Conservation (phyloP, 2,329 filamentous ascomycete species). For the Fusarium subglutinans region DNA sequence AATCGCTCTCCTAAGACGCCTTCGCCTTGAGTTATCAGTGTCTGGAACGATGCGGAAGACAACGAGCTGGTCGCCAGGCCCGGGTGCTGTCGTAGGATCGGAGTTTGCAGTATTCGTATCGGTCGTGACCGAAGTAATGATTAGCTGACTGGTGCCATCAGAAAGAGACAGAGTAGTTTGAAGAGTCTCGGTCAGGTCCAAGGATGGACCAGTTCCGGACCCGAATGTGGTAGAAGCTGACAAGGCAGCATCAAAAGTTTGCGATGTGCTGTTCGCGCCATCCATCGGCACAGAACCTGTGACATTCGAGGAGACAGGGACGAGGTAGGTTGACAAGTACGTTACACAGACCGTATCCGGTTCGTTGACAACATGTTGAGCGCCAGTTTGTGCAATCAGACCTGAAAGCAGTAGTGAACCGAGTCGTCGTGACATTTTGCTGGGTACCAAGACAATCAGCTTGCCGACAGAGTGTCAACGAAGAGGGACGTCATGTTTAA, state of each 20-base stretch:
- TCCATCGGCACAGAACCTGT: not conserved
- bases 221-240: not conserved
- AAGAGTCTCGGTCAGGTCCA: too few species aligned
- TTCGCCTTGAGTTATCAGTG: not conserved
- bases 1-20: not conserved
- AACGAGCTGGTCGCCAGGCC: not conserved
- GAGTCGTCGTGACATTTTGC: not conserved
- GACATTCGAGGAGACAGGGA: not conserved
- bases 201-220: not conserved
- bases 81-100: not conserved
- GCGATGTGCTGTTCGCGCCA: too few species aligned
- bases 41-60: not conserved
- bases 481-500: too few species aligned
- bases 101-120: too few species aligned
- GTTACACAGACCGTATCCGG: not conserved
- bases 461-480: not conserved
- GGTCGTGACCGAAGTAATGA: not conserved
- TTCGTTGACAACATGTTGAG: not conserved
- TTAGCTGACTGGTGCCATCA: not conserved
- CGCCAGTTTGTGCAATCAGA: rapidly evolving
- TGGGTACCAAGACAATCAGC: not conserved
- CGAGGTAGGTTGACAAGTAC: not conserved
- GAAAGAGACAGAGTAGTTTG: not conserved
- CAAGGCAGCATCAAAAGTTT: too few species aligned
- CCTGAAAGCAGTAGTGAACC: not conserved